Evolutionary conservation across 768 basidiomycete species (phyloP).

Genomic region (Phylloporus sp.): DNA sequence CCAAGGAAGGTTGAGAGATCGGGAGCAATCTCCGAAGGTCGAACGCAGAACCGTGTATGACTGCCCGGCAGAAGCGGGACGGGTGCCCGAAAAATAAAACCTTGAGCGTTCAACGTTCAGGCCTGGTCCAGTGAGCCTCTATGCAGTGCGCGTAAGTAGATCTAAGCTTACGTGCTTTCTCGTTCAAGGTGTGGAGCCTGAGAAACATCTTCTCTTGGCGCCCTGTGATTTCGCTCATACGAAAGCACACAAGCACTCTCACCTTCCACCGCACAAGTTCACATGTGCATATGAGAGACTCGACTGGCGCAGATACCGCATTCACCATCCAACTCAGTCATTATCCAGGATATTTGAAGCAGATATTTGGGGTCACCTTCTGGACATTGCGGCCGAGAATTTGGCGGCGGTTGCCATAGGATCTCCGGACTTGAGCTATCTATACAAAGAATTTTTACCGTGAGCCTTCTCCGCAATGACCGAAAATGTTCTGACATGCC

Average conservation of each 20-base stretch:
- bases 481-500: not conserved
- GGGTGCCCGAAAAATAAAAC: slow-evolving; percentile 9
- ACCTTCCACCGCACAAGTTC: slow-evolving; percentile 33
- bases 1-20: slow-evolving; percentile 64
- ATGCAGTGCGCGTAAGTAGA: slow-evolving; percentile 42
- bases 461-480: slow-evolving; percentile 25
- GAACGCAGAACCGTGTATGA: slow-evolving; percentile 68
- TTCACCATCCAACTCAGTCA: slow-evolving; percentile 59
- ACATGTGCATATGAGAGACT: not conserved
- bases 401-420: slow-evolving; percentile 49
- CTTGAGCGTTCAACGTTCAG: slow-evolving; percentile 68
- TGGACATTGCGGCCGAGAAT: slow-evolving; percentile 54
- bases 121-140: slow-evolving; percentile 49
- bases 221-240: slow-evolving; percentile 18
- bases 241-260: slow-evolving; percentile 44
- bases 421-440: slow-evolving; percentile 64
- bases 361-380: slow-evolving; percentile 54
- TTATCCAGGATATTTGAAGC: slow-evolving; percentile 57
- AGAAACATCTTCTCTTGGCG: slow-evolving; percentile 63
- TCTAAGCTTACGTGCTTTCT: not conserved
- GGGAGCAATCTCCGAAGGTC: slow-evolving; percentile 52
- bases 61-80: slow-evolving; percentile 14
- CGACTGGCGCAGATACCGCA: not conserved
- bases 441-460: slow-evolving; percentile 63
- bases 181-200: slow-evolving; percentile 56